These are phyloP conservation scores for Pythium dissimile DNA, from an alignment of 352 stramenopile species.

Conservation along the genomic window DNA sequence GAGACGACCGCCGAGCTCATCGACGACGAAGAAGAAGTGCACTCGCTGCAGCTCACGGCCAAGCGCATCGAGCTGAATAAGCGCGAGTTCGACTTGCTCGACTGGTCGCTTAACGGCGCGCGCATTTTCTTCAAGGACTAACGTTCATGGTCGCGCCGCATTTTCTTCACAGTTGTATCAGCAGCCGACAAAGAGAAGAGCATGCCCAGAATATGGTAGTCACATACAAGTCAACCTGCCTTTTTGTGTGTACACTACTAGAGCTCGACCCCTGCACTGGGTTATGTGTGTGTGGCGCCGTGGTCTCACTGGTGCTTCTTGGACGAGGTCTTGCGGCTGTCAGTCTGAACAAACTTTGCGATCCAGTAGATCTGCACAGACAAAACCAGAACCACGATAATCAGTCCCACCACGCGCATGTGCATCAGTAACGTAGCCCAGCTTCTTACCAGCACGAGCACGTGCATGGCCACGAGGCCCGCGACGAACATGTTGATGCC, in stretches of 20 bases:
- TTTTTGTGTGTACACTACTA: no score
- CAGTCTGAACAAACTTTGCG: slow-evolving; percentile 55
- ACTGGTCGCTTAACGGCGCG: slow-evolving; percentile 89
- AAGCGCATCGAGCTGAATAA: slow-evolving; percentile 87
- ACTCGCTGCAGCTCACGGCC: slow-evolving; percentile 82
- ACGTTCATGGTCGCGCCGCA: no score
- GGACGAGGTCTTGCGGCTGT: slow-evolving; percentile 29
- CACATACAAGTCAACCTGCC: no score
- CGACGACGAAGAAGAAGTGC: slow-evolving; percentile 84
- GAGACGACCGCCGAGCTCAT: slow-evolving; percentile 83
- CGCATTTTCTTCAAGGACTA: slow-evolving; percentile 93
- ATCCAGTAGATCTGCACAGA: slow-evolving; percentile 55
- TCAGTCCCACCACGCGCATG: neutral
- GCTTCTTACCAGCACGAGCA: slow-evolving; percentile 59
- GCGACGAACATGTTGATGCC: slow-evolving; percentile 64
- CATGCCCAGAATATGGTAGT: no score
- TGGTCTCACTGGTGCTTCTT: slow-evolving; percentile 64
- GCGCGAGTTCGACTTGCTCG: slow-evolving; percentile 87
- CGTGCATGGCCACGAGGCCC: slow-evolving; percentile 63
- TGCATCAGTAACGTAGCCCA: neutral
- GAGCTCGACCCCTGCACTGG: no score
- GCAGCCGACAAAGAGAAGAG: no score
- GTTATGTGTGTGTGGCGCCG: neutral
- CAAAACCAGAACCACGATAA: neutral
- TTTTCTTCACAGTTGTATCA: no score